Conservation (phyloP, 371 early-diverging fungal species). For the Mortierella sp. region DNA sequence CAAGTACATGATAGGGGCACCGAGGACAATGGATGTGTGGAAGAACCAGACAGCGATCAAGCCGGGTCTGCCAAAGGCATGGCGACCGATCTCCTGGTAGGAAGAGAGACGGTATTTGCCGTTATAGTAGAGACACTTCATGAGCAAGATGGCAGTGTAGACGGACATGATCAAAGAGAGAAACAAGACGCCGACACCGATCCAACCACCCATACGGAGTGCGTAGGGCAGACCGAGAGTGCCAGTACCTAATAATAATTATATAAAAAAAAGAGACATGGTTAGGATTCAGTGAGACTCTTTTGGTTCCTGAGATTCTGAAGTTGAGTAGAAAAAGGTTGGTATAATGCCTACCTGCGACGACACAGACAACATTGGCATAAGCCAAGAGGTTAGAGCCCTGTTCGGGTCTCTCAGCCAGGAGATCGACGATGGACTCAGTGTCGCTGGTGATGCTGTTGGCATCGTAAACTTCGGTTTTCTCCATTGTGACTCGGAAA, state of each 20-base stretch:
- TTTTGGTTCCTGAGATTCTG: neutral
- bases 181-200: conserved; percentile 76
- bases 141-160: conserved; percentile 77
- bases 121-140: conserved; percentile 79
- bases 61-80: conserved; percentile 59
- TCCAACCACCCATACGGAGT: conserved; percentile 87
- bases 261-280: neutral
- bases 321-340: neutral
- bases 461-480: conserved; percentile 36
- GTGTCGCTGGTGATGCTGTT: conserved; percentile 38
- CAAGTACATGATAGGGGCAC: conserved; percentile 69
- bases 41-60: conserved; percentile 60
- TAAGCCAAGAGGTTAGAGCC: conserved; percentile 62
- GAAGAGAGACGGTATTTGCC: conserved; percentile 57
- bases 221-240: conserved; percentile 89
- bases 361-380: conserved; percentile 81
- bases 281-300: neutral
- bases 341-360: conserved; percentile 70
- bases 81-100: conserved; percentile 57
- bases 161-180: conserved; percentile 80
- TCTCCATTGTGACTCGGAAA: conserved; percentile 20
- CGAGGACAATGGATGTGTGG: conserved; percentile 71
- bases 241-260: conserved; percentile 64
- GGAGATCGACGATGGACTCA: conserved; percentile 51
- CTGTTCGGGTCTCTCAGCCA: conserved; percentile 54